A percentile compares a stretch with the other conserved stretches of the same genome.
phyloP scores from a whole-genome alignment of 2,329 filamentous ascomycete genomes.

The Aspergillus bombycis region DNA sequence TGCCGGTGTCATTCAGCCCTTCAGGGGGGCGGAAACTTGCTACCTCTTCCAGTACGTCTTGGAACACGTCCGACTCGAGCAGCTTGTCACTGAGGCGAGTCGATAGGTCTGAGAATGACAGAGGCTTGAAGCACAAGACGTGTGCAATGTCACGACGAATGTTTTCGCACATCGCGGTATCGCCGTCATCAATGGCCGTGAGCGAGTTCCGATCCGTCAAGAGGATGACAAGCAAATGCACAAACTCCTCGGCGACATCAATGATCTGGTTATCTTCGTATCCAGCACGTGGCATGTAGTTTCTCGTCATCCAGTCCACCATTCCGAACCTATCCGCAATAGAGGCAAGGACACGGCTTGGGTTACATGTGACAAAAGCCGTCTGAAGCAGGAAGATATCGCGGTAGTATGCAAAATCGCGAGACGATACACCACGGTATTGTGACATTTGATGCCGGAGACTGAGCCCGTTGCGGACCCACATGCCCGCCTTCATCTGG shows the following conservation, averaged over 20 bases:
- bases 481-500: slow-evolving; percentile 98
- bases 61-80: slow-evolving; percentile 85
- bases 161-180: slow-evolving; percentile 63
- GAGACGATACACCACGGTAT: slow-evolving; percentile 84
- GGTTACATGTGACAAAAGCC: slow-evolving; percentile 82
- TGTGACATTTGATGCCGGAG: slow-evolving; percentile 92
- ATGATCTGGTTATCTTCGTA: slow-evolving; percentile 88
- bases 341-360: slow-evolving; percentile 80
- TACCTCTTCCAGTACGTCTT: slow-evolving; percentile 81
- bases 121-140: slow-evolving; percentile 91
- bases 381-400: slow-evolving; percentile 94
- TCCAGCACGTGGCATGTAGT: slow-evolving; percentile 72
- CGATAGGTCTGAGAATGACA: slow-evolving; percentile 91
- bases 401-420: slow-evolving; percentile 90
- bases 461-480: slow-evolving; percentile 97
- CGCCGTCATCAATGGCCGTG: slow-evolving; percentile 40
- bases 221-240: slow-evolving; percentile 88
- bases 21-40: slow-evolving; percentile 88
- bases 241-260: slow-evolving; percentile 93
- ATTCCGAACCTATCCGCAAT: slow-evolving; percentile 92
- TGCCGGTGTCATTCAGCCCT: slow-evolving; percentile 87
- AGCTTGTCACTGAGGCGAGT: slow-evolving; percentile 85
- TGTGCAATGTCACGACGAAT: slow-evolving; percentile 91
- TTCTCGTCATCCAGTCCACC: slow-evolving; percentile 80
- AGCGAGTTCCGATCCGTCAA: slow-evolving; percentile 86